These are phyloP conservation scores for Nephromyces sp. DNA, from an alignment of 169 alveolate species.

Conservation along the genomic window DNA sequence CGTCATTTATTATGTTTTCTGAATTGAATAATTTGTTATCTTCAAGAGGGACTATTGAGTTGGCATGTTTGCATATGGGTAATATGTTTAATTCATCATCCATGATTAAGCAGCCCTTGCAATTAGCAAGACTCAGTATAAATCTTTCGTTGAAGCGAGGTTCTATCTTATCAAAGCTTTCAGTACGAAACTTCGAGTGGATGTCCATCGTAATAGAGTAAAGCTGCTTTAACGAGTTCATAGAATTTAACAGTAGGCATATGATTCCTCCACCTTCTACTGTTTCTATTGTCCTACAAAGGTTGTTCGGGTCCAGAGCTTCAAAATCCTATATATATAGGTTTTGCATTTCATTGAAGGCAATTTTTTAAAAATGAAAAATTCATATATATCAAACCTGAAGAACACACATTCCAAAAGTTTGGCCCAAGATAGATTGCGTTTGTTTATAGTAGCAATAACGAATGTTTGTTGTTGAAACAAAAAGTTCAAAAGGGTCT, in stretches of 20 bases:
- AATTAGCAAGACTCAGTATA: constrained; percentile 54
- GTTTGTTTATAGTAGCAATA: constrained; percentile 95
- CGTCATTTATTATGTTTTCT: background rate
- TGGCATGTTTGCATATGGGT: constrained; percentile 75
- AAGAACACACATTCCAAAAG: constrained; percentile 88
- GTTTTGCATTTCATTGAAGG: constrained; percentile 36
- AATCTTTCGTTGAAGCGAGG: constrained; percentile 92
- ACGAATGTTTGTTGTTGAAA: constrained; percentile 84
- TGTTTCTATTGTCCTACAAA: constrained; percentile 98
- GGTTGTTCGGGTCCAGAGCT: constrained; percentile 97
- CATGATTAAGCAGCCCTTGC: constrained; percentile 69
- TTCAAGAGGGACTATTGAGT: background rate
- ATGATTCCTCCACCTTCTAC: constrained; percentile 98
- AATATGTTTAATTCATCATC: constrained; percentile 98
- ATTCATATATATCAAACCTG: constrained; percentile 21
- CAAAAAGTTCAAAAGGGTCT: constrained; percentile 92
- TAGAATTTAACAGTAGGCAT: constrained; percentile 50
- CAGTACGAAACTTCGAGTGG: constrained; percentile 75
- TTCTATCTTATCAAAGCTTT: constrained; percentile 44
- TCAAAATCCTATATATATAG: constrained; percentile 83
- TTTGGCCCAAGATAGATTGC: constrained; percentile 87
- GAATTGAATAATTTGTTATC: background rate
- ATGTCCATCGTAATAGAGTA: constrained; percentile 86
- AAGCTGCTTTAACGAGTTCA: constrained; percentile 70
- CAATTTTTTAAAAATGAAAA: background rate